Base-by-base conservation (phyloP, 352 stramenopile species). In the Globisporangium irregulare region DNA sequence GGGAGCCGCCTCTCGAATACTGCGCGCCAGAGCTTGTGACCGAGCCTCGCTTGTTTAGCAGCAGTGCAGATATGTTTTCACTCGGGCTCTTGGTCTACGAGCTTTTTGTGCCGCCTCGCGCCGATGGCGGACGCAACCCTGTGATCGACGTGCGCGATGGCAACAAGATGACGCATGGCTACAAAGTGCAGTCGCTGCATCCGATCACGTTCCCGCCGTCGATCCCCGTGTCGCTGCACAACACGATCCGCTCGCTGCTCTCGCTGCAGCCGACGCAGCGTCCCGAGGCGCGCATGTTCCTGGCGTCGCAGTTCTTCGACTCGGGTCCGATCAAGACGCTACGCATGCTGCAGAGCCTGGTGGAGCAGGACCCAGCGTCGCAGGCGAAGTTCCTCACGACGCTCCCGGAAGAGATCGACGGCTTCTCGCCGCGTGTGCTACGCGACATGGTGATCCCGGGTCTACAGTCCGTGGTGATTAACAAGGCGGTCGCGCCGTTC, bases 131-230 rank as follows among this genome's bases (percentile, higher is more conserved):
- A 38, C 86, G 87, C 18, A 92, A 92, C 29, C 86, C 89, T 1
- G 84, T 96, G 50, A 73, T 97, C 10, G 86, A 95, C 59, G 84
- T 93, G 24, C 77, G 79, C 43, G 90, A 97, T 60, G 89, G 87
- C 41, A 97, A 97, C 78, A 92, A 89, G 58, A 91, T 95, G 83
- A 95, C 88, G 0, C 83, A 97, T 70, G 83, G 80, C 24, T 95
- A 96, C 78, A 95, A 96, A 64, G 84, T 94, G 59, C 87, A 92
- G 73, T 93, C 88, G n/a, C 74, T 97, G 60, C 88, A 96, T 59
- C 88, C 88, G 38, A 94, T 96, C 56, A 80, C 82, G 59, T 96
- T 96, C 74, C 86, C 84, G 53, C 60, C 76, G 15, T 84, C 82
- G 0, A 81, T 96, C 48, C 88, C 88, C n/a, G 86, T 90, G 43